Evolutionary conservation across 1,284 basidiomycete species (phyloP), one percentile per base, ranked within the genome.

Genomic region (Phlebopus sp.): DNA sequence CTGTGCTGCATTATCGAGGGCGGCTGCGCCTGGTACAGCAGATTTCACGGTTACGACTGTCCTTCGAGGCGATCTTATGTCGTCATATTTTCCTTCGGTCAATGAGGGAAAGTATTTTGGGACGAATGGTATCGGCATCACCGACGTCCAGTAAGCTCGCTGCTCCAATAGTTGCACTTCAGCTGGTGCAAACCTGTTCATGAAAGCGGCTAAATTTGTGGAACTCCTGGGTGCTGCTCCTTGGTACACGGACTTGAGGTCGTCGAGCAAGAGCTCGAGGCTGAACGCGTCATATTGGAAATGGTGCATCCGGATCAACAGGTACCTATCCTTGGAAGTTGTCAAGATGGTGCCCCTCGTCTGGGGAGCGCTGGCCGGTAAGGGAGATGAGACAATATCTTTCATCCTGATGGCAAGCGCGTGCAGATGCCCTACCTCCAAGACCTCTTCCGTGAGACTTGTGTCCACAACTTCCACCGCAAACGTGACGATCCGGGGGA

Each of bases 261-360:
- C 74, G 42, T 70, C 61, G 3, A 72, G 49, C 15, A 78, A 55
- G n/a, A 78, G 59, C 25, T 59, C 66, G 30, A 78, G 59, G 55
- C 74, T 76, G 72, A 74, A 72, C 4, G 74, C 76, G 42, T 78
- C 76, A 52, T 78, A 78, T 57, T 77, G 75, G 58, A 75, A 74
- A 54, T 78, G 76, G 49, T 78, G 73, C 43, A 78, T 60, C 44
- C 73, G 68, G 23, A 78, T 47, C 18, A 76, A 49, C n/a, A 78
- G 56, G 47, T 69, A 74, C 18, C 52, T 55, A 15, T 52, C 51
- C 30, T 54, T 47, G 15, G 48, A 52, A 3, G 65, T 69, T 18
- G 51, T 57, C 21, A 71, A 46, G 13, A 76, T 57, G 11, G 67
- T 49, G 7, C 66, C 70, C 27, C 64, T 63, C 4, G 70, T 59